Base-by-base conservation (phyloP, 1,284 basidiomycete species). In the Cystobasidium pallidum region DNA sequence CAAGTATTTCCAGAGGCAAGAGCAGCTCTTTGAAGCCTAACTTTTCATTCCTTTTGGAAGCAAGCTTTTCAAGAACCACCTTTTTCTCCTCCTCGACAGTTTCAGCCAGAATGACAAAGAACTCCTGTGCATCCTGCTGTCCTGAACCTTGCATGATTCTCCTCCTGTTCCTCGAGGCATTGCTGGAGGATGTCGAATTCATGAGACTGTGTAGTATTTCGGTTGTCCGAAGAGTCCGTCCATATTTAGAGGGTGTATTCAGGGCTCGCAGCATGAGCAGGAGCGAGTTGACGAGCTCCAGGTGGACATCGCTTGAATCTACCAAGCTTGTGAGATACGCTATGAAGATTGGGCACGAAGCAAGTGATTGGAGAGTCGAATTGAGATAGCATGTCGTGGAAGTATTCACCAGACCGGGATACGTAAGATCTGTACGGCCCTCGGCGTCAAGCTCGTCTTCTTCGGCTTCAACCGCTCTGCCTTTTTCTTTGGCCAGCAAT, bases 71-170 rank as follows among this genome's bases (percentile, higher is more conserved):
- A 17, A 41, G 57, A 1, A 71, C 21, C 15, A 71, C 68, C 26
- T 71, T 71, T 51, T 64, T 85, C 81, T 96, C 93, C 73, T 88
- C 88, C 80, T 91, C 91, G 76, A 95, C 85, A 55, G 88, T 90
- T 79, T 94, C 91, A 0, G 92, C 90, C 24, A 96, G 83, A 43
- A 94, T 87, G 76, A 94, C 88, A 81, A 94, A 95, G n/a, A 96
- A 84, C 79, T 96, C 94, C 78, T 96, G 94, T 1, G 93, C 93
- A 80, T 96, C 93, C 82, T 96, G 93, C 80, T 96, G 93, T 78
- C 94, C 91, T 17, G 91, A 71, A 6, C 68, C 68, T 43, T 71
- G 68, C 68, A 71, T 71, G 15, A 71, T 71, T 19, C 68, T 45
- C 28, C 59, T 63, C 13, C 68, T 36, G 55, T 71, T 71, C 59